These are phyloP conservation scores for Trichopus zeylanicus DNA, from an alignment of 116 monocot species.

Conservation along the genomic window DNA sequence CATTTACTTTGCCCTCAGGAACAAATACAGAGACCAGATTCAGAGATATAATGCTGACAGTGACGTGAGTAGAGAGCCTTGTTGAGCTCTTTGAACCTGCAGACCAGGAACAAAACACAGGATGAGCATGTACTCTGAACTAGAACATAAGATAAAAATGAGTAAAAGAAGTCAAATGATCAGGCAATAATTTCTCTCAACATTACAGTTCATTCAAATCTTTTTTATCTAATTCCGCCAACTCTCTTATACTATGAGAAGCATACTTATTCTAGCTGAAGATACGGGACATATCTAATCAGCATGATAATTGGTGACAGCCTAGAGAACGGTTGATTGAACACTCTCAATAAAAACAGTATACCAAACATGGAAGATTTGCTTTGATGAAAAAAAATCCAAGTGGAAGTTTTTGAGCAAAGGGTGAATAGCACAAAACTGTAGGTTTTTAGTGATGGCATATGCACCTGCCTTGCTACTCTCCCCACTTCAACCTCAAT, in stretches of 20 bases:
- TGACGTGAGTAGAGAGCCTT: conserved; percentile 7
- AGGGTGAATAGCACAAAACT: too few species aligned
- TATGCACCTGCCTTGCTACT: conserved; percentile 12
- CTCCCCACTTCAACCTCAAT: conserved; percentile 4
- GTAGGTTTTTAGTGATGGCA: background rate
- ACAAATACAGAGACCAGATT: conserved; percentile 4
- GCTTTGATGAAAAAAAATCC: too few species aligned
- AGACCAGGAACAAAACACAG: background rate
- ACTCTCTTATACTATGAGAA: too few species aligned
- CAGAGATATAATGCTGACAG: background rate
- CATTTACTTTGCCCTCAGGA: conserved; percentile 9
- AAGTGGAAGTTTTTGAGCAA: too few species aligned
- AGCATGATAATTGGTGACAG: too few species aligned
- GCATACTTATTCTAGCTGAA: too few species aligned
- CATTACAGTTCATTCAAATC: background rate
- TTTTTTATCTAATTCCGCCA: background rate
- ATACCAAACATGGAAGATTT: too few species aligned
- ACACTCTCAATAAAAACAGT: too few species aligned
- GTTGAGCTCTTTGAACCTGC: conserved; percentile 2
- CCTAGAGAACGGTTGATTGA: too few species aligned
- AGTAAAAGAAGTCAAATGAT: background rate
- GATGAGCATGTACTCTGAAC: too few species aligned
- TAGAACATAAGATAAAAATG: too few species aligned
- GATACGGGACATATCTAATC: too few species aligned
- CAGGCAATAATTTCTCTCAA: background rate